phyloP scores from a whole-genome alignment of 2,329 filamentous ascomycete genomes.

The Ampelomyces quisqualis region DNA sequence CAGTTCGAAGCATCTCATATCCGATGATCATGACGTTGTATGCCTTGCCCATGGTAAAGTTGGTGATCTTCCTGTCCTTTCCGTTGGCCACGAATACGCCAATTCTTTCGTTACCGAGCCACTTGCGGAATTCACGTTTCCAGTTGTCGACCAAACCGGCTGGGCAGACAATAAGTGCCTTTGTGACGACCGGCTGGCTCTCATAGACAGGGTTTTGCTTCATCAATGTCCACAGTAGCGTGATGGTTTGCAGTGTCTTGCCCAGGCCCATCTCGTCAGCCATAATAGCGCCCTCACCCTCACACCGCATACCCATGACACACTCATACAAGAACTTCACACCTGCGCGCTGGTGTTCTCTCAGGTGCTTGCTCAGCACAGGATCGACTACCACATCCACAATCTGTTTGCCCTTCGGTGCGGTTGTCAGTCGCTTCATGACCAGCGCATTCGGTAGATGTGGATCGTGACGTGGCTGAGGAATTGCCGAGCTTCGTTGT shows the following conservation, averaged over 20 bases:
- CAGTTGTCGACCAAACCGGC: slow-evolving; percentile 72
- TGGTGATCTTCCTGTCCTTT: slow-evolving; percentile 62
- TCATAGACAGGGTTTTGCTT: slow-evolving; percentile 69
- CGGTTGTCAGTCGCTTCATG: slow-evolving; percentile 62
- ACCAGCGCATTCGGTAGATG: slow-evolving; percentile 60
- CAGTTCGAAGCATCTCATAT: slow-evolving; percentile 67
- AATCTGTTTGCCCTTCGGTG: slow-evolving; percentile 62
- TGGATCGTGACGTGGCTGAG: slow-evolving; percentile 67
- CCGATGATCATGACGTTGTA: slow-evolving; percentile 74
- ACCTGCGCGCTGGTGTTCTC: slow-evolving; percentile 68
- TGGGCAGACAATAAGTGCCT: slow-evolving; percentile 71
- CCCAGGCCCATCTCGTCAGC: slow-evolving; percentile 77
- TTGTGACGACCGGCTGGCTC: slow-evolving; percentile 62
- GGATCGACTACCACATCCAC: slow-evolving; percentile 75
- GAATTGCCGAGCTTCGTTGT: slow-evolving; percentile 49
- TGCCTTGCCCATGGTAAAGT: slow-evolving; percentile 67
- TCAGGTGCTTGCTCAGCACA: slow-evolving; percentile 60
- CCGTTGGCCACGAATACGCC: slow-evolving; percentile 64
- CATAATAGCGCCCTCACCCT: slow-evolving; percentile 68
- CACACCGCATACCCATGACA: slow-evolving; percentile 69
- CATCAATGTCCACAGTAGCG: slow-evolving; percentile 69
- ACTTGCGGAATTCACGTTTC: slow-evolving; percentile 71
- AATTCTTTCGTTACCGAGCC: slow-evolving; percentile 69
- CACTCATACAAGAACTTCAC: slow-evolving; percentile 73
- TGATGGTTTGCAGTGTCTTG: slow-evolving; percentile 72